phyloP scores from a whole-genome alignment of 2,329 filamentous ascomycete species.

The Cordyceps tenuipes region DNA sequence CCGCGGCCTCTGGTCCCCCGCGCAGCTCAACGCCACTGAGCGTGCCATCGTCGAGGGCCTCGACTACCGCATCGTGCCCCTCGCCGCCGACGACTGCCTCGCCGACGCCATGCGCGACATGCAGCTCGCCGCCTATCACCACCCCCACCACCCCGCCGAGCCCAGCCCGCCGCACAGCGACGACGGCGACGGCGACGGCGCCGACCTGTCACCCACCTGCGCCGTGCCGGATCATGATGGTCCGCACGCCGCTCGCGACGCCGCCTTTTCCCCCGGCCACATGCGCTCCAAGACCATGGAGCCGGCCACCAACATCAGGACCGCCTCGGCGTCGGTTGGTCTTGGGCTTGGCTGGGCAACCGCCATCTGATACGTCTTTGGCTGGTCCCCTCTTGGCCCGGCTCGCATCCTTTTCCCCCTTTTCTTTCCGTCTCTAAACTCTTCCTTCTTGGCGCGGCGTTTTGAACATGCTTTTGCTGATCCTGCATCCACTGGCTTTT shows the following conservation, averaged over 20 bases:
- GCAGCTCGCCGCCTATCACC: slow-evolving; percentile 46
- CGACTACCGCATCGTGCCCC: slow-evolving; percentile 52
- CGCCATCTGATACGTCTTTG: neutral
- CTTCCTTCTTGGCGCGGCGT: neutral
- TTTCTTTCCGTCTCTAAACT: neutral
- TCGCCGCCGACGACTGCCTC: slow-evolving; percentile 49
- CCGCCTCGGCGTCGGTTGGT: neutral
- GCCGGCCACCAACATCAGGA: neutral
- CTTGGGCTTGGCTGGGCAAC: slow-evolving; percentile 9
- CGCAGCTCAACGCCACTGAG: slow-evolving; percentile 57
- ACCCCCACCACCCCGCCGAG: slow-evolving; percentile 17
- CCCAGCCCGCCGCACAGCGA: slow-evolving; percentile 23
- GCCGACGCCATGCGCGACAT: slow-evolving; percentile 55
- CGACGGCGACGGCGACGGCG: too few species aligned
- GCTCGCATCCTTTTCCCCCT: neutral
- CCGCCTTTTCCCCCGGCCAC: slow-evolving; percentile 23
- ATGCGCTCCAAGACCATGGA: slow-evolving; percentile 28
- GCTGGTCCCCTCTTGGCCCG: neutral
- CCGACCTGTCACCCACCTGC: too few species aligned
- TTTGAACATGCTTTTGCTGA: neutral
- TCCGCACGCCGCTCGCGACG: neutral
- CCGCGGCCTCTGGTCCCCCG: slow-evolving; percentile 46
- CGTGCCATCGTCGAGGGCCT: slow-evolving; percentile 56
- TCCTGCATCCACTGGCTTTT: neutral
- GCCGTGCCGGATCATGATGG: neutral